Conservation (phyloP, 2,329 filamentous ascomycete species). For the Rhynchosporium agropyri region DNA sequence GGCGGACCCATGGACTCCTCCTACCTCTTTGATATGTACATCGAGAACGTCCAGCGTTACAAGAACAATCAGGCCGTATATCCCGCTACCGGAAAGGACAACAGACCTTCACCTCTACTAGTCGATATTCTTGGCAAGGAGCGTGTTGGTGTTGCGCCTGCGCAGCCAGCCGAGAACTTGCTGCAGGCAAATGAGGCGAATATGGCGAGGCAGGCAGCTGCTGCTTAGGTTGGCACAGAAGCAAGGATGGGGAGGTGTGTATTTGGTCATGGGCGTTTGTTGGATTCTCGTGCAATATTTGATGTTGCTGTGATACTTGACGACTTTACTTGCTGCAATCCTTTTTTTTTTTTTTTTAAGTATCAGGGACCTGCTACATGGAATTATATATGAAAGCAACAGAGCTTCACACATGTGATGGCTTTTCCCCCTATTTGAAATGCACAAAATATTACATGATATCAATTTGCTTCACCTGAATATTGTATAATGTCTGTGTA, state of each 20-base stretch:
- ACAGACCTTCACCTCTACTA: conserved; percentile 82
- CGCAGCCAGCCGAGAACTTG: conserved; percentile 35
- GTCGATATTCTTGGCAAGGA: conserved; percentile 92
- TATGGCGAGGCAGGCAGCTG: conserved; percentile 28
- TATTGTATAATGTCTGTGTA: too few relatives aligned
- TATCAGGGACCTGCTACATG: too few relatives aligned
- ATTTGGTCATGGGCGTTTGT: conserved; percentile 3
- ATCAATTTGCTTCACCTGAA: too few relatives aligned
- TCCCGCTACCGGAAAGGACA: conserved; percentile 71
- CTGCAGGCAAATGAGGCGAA: conserved; percentile 26
- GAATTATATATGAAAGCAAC: too few relatives aligned
- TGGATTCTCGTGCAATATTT: neutral
- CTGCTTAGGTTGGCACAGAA: conserved; percentile 22
- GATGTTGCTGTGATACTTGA: too few relatives aligned
- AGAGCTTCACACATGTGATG: too few relatives aligned
- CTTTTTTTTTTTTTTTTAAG: too few relatives aligned
- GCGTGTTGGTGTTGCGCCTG: conserved; percentile 75
- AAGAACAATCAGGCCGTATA: conserved; percentile 79
- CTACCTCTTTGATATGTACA: conserved; percentile 95
- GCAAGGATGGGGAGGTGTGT: neutral
- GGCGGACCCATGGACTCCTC: conserved; percentile 94
- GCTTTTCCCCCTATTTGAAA: too few relatives aligned
- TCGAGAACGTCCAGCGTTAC: conserved; percentile 86
- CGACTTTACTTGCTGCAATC: too few relatives aligned
- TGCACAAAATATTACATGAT: too few relatives aligned